phyloP scores from a whole-genome alignment of 371 early-diverging fungal species.

The Paraphysoderma sedebokerense region DNA sequence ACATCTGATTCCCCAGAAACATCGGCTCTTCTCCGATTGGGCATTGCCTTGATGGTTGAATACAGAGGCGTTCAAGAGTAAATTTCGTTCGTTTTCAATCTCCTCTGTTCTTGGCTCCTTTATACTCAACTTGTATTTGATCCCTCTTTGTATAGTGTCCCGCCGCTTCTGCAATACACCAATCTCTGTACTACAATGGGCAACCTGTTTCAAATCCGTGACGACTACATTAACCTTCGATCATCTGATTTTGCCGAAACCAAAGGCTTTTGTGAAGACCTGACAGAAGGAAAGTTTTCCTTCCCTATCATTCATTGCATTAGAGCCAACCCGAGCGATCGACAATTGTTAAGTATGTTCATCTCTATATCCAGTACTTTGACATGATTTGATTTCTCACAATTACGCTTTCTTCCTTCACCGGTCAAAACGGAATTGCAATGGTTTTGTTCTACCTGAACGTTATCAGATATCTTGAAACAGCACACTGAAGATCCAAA shows the following conservation, averaged over 20 bases:
- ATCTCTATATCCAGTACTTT: no score
- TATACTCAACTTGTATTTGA: neutral
- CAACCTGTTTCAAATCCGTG: conserved; percentile 85
- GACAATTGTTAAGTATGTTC: conserved; percentile 40
- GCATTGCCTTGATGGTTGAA: conserved; percentile 72
- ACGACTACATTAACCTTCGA: conserved; percentile 73
- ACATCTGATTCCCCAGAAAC: conserved; percentile 45
- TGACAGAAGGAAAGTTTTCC: conserved; percentile 96
- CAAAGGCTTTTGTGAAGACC: conserved; percentile 93
- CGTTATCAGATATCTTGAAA: conserved; percentile 51
- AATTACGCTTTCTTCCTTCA: neutral
- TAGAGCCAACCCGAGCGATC: conserved; percentile 32
- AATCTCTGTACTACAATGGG: conserved; percentile 33
- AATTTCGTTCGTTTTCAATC: neutral
- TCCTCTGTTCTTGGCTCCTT: neutral
- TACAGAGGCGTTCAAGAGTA: neutral
- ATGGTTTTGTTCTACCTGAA: neutral
- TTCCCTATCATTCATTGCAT: conserved; percentile 85
- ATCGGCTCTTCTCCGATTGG: conserved; percentile 82
- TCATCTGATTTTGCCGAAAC: conserved; percentile 28
- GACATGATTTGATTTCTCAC: neutral
- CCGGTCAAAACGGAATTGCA: no score
- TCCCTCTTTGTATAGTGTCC: neutral
- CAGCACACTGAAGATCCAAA: conserved; percentile 63
- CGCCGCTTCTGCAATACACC: neutral